phyloP scores from a whole-genome alignment of 148 eudicot genomes.

The Amaranthus palmeri region DNA sequence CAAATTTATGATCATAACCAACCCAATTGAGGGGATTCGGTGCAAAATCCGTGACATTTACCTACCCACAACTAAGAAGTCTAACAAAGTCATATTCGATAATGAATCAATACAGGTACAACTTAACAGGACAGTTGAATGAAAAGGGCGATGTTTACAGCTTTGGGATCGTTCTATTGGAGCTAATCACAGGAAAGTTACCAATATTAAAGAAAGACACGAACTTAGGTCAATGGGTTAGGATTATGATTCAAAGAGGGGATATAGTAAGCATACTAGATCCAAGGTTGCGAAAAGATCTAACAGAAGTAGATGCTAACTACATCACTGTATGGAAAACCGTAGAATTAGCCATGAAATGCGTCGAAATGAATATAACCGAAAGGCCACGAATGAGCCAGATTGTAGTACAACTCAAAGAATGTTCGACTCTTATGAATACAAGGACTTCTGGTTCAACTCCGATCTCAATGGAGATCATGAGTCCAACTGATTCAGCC shows the following conservation, averaged over 20 bases:
- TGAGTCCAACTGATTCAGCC: slow-evolving; percentile 4
- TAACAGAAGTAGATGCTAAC: slow-evolving; percentile 6
- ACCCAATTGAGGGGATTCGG: no score
- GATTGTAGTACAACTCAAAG: slow-evolving; percentile 22
- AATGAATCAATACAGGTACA: slow-evolving; percentile 15
- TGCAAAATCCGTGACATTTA: no score
- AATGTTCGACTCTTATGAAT: slow-evolving; percentile 12
- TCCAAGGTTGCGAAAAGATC: slow-evolving; percentile 14
- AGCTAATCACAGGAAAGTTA: slow-evolving; percentile 33
- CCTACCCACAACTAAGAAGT: no score
- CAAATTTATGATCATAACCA: no score
- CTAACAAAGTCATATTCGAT: background rate
- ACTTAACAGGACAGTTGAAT: slow-evolving; percentile 13
- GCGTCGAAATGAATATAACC: slow-evolving; percentile 8
- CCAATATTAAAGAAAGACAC: slow-evolving; percentile 8
- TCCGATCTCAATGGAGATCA: slow-evolving; percentile 11
- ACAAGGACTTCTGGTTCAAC: background rate
- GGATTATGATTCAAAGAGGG: slow-evolving; percentile 18
- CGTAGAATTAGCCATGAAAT: slow-evolving; percentile 27
- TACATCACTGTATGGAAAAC: slow-evolving; percentile 26
- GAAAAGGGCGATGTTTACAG: slow-evolving; percentile 34
- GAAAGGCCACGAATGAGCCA: slow-evolving; percentile 32
- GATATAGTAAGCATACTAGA: slow-evolving; percentile 28
- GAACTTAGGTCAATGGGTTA: slow-evolving; percentile 30
- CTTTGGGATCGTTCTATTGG: slow-evolving; percentile 33